These are phyloP conservation scores for Allantophomopsis cytisporea DNA, from an alignment of 2,329 filamentous ascomycete genomes.

Conservation along the genomic window DNA sequence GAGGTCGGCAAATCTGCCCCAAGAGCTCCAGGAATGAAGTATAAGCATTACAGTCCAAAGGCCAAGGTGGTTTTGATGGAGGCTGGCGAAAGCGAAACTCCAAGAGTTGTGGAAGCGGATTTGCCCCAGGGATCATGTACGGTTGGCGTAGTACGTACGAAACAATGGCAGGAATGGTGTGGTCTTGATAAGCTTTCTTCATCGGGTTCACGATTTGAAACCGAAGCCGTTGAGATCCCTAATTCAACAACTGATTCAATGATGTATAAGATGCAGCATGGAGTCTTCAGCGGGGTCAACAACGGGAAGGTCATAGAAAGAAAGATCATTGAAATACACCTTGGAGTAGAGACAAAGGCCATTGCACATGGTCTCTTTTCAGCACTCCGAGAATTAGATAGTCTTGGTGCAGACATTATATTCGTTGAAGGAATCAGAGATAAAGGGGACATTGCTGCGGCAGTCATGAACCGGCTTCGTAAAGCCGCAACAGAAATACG, in stretches of 20 bases:
- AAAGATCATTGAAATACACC: slow-evolving; percentile 45
- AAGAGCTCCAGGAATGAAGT: slow-evolving; percentile 94
- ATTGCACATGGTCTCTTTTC: slow-evolving; percentile 86
- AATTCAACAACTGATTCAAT: not conserved
- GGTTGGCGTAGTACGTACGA: not conserved
- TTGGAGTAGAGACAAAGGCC: slow-evolving; percentile 56
- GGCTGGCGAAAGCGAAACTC: slow-evolving; percentile 14
- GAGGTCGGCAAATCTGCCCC: slow-evolving; percentile 55
- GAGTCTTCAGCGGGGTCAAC: not conserved
- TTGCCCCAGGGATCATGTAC: not conserved
- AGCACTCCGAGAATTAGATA: slow-evolving; percentile 73
- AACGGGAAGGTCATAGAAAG: not conserved
- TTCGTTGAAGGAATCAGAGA: slow-evolving; percentile 82
- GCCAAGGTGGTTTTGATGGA: slow-evolving; percentile 80
- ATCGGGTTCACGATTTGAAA: not conserved
- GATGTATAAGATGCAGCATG: not conserved
- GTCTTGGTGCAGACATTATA: slow-evolving; percentile 65
- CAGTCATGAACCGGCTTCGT: slow-evolving; percentile 71
- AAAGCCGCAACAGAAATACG: slow-evolving; percentile 55
- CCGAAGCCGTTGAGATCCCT: not conserved
- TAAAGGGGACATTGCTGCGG: slow-evolving; percentile 70
- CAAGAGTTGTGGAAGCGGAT: slow-evolving; percentile 2
- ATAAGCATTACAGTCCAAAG: slow-evolving; percentile 91
- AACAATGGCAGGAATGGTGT: not conserved
- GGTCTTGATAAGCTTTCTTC: not conserved